Evolutionary conservation across 2,329 filamentous ascomycete genomes (phyloP).

Genomic region (Davidsoniella australis): DNA sequence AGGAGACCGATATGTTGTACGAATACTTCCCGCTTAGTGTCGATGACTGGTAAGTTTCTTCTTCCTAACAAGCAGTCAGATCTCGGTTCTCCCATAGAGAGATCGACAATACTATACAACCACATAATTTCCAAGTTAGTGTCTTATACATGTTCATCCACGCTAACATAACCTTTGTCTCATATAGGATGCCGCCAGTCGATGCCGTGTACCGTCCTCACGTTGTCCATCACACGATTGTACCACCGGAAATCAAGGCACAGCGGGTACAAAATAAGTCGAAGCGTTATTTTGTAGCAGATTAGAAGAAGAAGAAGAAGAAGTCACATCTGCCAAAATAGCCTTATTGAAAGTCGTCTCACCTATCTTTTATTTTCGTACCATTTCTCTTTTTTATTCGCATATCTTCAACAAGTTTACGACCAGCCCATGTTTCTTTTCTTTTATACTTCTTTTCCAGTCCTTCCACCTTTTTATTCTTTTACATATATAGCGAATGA

Average conservation of each 20-base stretch:
- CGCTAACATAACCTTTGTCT: conserved; percentile 13
- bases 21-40: conserved; percentile 87
- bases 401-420: neutral
- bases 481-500: neutral
- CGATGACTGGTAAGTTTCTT: conserved; percentile 56
- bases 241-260: conserved; percentile 53
- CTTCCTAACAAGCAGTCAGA: no score
- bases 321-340: no score
- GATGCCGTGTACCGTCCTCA: conserved; percentile 84
- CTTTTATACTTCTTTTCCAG: neutral
- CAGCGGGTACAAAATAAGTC: conserved; percentile 47
- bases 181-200: conserved; percentile 57
- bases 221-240: conserved; percentile 74
- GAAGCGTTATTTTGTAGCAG: conserved; percentile 57
- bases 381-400: neutral
- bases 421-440: neutral
- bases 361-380: conserved; percentile 12
- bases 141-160: no score
- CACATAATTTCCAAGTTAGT: no score
- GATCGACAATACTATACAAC: no score
- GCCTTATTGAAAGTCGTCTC: neutral
- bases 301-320: conserved; percentile 21
- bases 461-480: neutral
- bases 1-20: conserved; percentile 71
- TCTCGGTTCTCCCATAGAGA: no score